Percentiles rank a stretch among this genome's conserved stretches.
Evolutionary conservation across 768 basidiomycete genomes (phyloP).

Genomic region (Tulasnella sp.): DNA sequence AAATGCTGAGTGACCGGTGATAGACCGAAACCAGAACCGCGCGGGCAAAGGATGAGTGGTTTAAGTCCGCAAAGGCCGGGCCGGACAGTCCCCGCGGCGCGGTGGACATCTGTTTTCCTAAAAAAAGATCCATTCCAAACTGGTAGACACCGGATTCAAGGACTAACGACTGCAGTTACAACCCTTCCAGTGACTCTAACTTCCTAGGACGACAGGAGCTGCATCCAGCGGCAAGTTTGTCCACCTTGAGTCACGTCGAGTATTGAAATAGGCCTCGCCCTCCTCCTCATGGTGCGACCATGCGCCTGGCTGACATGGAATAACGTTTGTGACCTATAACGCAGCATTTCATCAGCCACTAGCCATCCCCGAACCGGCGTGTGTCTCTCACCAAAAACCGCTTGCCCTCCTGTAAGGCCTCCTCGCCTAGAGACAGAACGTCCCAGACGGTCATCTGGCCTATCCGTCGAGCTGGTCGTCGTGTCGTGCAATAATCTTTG

Average conservation of each 20-base stretch:
- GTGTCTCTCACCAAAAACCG: conserved; percentile 57
- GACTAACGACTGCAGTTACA: not conserved
- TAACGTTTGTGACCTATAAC: conserved; percentile 58
- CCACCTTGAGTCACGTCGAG: conserved; percentile 57
- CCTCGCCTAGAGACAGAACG: conserved; percentile 51
- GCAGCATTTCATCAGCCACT: not conserved
- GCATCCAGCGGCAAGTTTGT: not conserved
- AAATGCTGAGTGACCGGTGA: no score
- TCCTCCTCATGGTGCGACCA: conserved; percentile 63
- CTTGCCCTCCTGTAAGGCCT: conserved; percentile 56
- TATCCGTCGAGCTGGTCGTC: conserved; percentile 52
- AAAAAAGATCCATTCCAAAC: not conserved
- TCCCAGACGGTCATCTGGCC: conserved; percentile 88
- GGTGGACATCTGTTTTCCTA: no score
- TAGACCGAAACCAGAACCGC: no score
- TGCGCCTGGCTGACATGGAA: conserved; percentile 61
- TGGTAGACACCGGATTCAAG: not conserved
- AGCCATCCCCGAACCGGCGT: not conserved
- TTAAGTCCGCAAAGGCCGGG: no score
- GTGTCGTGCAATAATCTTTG: conserved; percentile 56
- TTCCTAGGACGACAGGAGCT: not conserved
- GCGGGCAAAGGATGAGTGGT: no score
- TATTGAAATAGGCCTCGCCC: conserved; percentile 67
- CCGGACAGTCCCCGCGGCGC: no score
- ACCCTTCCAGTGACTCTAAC: not conserved